Conservation (phyloP, 1,139 yeast genomes). For the Hansenula sp. region DNA sequence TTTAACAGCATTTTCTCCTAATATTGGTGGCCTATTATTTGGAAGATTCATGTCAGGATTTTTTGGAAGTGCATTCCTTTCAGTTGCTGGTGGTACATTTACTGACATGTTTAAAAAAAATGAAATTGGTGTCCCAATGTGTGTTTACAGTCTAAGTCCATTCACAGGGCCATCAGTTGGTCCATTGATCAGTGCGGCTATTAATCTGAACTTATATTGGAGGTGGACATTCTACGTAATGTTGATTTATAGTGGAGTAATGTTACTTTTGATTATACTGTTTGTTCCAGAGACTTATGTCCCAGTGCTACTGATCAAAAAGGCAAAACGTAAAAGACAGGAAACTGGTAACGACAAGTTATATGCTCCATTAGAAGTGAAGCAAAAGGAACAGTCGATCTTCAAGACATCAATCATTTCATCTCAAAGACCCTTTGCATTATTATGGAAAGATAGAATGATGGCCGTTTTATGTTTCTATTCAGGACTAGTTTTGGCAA, state of each 20-base stretch:
- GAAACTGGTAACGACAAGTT: conserved; percentile 53
- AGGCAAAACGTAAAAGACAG: conserved; percentile 54
- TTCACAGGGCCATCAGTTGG: conserved; percentile 75
- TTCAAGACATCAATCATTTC: conserved; percentile 31
- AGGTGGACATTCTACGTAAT: conserved; percentile 61
- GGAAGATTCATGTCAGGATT: conserved; percentile 69
- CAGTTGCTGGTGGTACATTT: conserved; percentile 76
- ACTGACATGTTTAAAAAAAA: conserved; percentile 58
- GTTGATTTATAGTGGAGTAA: conserved; percentile 60
- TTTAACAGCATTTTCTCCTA: conserved; percentile 61
- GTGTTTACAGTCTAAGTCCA: conserved; percentile 67
- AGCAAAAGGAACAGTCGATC: conserved; percentile 36
- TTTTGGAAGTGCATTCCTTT: conserved; percentile 64
- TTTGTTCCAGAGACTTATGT: conserved; percentile 72
- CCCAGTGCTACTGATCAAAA: conserved; percentile 53
- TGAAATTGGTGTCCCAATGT: conserved; percentile 65
- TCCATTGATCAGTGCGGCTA: conserved; percentile 63
- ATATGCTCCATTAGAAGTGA: conserved; percentile 47
- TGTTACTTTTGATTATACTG: conserved; percentile 41
- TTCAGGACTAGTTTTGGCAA: conserved; percentile 55
- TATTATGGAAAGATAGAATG: conserved; percentile 58
- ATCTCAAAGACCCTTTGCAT: conserved; percentile 50
- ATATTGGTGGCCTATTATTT: conserved; percentile 56
- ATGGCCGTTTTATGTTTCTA: conserved; percentile 55
- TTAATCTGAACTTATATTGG: conserved; percentile 46